Evolutionary conservation across 2,329 filamentous ascomycete species (phyloP).

Genomic region (Fusarium duplospermum): DNA sequence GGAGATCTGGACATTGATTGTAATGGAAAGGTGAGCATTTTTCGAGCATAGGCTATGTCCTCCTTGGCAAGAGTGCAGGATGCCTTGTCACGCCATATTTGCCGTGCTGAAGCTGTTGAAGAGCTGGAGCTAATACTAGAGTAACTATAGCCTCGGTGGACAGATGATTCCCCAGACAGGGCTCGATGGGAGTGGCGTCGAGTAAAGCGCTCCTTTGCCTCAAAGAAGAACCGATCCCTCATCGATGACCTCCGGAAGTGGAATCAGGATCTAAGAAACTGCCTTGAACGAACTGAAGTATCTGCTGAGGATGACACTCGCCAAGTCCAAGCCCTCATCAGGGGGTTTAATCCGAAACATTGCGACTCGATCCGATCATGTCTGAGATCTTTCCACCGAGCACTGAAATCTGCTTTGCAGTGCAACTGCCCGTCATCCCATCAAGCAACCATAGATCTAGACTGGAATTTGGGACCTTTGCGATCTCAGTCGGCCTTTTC

Average conservation of each 20-base stretch:
- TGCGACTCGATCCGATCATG: background rate
- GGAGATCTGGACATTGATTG: background rate
- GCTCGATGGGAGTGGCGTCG: background rate
- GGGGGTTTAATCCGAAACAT: background rate
- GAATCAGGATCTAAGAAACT: background rate
- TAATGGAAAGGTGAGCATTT: background rate
- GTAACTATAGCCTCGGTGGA: background rate
- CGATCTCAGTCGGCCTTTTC: background rate
- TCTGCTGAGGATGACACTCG: background rate
- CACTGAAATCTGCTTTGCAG: background rate
- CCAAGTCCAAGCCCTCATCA: background rate
- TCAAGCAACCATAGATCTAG: background rate
- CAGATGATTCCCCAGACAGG: background rate
- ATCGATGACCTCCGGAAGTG: background rate
- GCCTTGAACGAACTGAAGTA: background rate
- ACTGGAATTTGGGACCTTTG: background rate
- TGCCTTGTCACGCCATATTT: too few relatives aligned
- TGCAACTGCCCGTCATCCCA: background rate
- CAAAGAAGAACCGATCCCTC: background rate
- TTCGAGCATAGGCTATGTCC: too few relatives aligned
- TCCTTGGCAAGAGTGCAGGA: background rate
- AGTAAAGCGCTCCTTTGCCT: background rate
- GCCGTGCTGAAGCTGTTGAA: too few relatives aligned
- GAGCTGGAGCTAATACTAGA: background rate
- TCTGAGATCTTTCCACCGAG: background rate